A percentile compares a stretch with the other conserved stretches of the same genome.
phyloP scores from a whole-genome alignment of 129 eudicot genomes.

The Tagetes patula region DNA sequence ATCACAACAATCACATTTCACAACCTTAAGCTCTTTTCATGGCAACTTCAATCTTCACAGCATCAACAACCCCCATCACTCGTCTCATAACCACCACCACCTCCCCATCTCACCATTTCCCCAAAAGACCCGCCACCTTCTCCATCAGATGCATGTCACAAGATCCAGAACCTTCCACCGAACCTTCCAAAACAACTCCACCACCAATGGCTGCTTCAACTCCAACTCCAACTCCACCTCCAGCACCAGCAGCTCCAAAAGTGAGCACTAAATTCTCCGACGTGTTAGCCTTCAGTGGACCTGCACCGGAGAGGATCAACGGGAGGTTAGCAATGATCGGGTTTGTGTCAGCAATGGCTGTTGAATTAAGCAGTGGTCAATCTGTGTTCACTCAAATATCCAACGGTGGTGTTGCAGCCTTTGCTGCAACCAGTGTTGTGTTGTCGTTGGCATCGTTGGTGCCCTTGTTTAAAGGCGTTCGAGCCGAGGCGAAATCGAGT shows the following conservation, averaged over 20 bases:
- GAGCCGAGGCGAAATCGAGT: constrained; percentile 51
- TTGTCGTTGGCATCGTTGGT: constrained; percentile 67
- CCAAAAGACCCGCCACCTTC: background rate
- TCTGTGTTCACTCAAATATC: constrained; percentile 59
- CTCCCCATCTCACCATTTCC: background rate
- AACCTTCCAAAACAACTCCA: constrained; percentile 10
- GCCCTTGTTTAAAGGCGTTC: constrained; percentile 73
- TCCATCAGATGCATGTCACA: constrained; percentile 32
- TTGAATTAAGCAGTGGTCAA: constrained; percentile 57
- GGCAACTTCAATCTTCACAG: constrained; percentile 45
- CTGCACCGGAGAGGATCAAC: constrained; percentile 86
- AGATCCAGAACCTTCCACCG: constrained; percentile 10
- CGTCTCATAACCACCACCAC: constrained; percentile 5
- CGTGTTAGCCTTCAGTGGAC: constrained; percentile 78
- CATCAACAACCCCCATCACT: background rate
- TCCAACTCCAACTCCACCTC: constrained; percentile 19
- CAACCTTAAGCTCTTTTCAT: background rate
- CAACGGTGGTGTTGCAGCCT: constrained; percentile 67
- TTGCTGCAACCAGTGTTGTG: constrained; percentile 54
- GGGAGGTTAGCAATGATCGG: constrained; percentile 91
- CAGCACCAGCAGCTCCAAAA: constrained; percentile 42
- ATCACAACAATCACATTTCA: background rate
- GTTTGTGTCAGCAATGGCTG: constrained; percentile 69
- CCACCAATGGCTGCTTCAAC: background rate
- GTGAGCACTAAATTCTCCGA: constrained; percentile 58